Evolutionary conservation across 495 filamentous ascomycete species (phyloP).

Genomic region (Aspergillus asperescens): DNA sequence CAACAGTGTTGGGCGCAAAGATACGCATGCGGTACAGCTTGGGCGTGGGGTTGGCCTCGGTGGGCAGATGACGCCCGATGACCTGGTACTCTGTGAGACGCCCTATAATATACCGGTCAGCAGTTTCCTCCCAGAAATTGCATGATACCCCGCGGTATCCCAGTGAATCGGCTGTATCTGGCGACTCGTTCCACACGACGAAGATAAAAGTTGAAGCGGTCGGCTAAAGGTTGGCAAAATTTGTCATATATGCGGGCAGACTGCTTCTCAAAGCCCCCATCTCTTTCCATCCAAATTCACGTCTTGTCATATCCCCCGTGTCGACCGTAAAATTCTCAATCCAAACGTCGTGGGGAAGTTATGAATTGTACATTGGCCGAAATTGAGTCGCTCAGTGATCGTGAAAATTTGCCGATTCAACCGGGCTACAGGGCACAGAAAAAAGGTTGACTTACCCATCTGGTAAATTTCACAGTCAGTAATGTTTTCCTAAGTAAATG

Average conservation of each 20-base stretch:
- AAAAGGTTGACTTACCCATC: constrained; percentile 50
- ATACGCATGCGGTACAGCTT: constrained; percentile 99
- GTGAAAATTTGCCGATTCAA: constrained; percentile 27
- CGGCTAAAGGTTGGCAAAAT: neutral
- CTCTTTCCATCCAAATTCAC: neutral
- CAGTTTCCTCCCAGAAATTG: constrained; percentile 14
- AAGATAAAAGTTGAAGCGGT: neutral
- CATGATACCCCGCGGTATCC: constrained; percentile 9
- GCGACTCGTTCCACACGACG: constrained; percentile 19
- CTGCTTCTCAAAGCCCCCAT: neutral
- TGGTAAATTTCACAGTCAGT: constrained; percentile 34
- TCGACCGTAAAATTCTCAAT: neutral
- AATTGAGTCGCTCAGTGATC: constrained; percentile 18
- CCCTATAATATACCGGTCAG: constrained; percentile 56
- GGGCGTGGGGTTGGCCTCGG: constrained; percentile 88
- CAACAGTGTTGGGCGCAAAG: constrained; percentile 94
- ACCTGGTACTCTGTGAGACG: constrained; percentile 99
- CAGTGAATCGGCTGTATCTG: constrained; percentile 18
- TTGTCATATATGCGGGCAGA: constrained; percentile 2
- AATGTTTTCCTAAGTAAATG: constrained; percentile 16
- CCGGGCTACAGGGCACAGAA: constrained; percentile 23
- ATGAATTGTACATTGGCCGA: constrained; percentile 4
- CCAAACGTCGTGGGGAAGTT: neutral
- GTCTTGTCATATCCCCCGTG: neutral
- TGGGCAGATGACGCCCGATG: constrained; percentile 97